Evolutionary conservation across 2,329 filamentous ascomycete genomes (phyloP).

Genomic region (Verticillium zaregamsianum): DNA sequence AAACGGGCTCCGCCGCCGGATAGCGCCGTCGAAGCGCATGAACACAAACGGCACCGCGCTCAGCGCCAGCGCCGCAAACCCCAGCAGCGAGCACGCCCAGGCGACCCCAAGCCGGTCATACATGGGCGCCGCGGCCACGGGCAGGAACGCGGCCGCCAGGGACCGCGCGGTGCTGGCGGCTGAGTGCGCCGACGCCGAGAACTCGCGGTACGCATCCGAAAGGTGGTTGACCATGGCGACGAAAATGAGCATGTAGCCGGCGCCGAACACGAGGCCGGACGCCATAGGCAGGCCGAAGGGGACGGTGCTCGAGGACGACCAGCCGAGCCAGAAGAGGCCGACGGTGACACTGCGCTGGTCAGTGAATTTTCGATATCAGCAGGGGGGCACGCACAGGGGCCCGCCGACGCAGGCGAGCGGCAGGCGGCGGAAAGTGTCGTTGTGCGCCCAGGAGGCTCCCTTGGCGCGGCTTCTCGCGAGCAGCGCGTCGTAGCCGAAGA

Average conservation of each 20-base stretch:
- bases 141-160: slow-evolving; percentile 36
- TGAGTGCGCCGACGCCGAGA: slow-evolving; percentile 28
- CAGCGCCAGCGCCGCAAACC: slow-evolving; percentile 44
- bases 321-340: slow-evolving; percentile 60
- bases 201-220: slow-evolving; percentile 50
- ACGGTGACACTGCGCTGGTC: slow-evolving; percentile 24
- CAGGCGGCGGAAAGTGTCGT: slow-evolving; percentile 27
- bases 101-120: slow-evolving; percentile 41
- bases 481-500: slow-evolving; percentile 20
- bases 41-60: slow-evolving; percentile 48
- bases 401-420: slow-evolving; percentile 52
- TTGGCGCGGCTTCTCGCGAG: slow-evolving; percentile 18
- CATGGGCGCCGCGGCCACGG: slow-evolving; percentile 49
- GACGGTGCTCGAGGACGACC: slow-evolving; percentile 43
- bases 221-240: slow-evolving; percentile 62
- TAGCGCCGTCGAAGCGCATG: slow-evolving; percentile 41
- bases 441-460: slow-evolving; percentile 23
- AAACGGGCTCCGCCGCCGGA: background rate
- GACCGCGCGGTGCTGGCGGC: slow-evolving; percentile 13
- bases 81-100: slow-evolving; percentile 49
- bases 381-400: slow-evolving; percentile 42
- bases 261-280: slow-evolving; percentile 57
- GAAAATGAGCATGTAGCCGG: slow-evolving; percentile 60
- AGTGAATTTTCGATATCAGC: background rate
- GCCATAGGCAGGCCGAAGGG: slow-evolving; percentile 54